Conservation (phyloP, 495 filamentous ascomycete species). For the Penicilliopsis zonata region DNA sequence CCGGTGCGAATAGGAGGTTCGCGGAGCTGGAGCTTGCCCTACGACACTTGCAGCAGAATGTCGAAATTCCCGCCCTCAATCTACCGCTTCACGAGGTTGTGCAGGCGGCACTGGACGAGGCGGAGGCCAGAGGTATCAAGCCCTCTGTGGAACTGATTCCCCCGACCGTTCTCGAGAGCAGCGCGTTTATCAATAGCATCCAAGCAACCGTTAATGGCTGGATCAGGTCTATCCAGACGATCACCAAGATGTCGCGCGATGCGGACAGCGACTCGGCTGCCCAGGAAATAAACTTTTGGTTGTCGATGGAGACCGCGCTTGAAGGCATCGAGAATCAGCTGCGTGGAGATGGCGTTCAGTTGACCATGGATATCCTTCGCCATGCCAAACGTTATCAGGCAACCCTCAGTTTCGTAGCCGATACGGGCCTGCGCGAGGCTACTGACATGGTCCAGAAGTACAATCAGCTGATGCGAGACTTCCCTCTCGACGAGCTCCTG, state of each 20-base stretch:
- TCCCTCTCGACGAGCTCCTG: conserved; percentile 86
- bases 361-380: conserved; percentile 88
- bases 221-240: conserved; percentile 97
- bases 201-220: conserved; percentile 89
- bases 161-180: conserved; percentile 59
- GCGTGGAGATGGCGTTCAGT: conserved; percentile 71
- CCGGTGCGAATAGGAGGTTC: conserved; percentile 91
- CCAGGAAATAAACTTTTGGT: conserved; percentile 98
- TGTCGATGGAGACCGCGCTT: conserved; percentile 84
- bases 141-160: conserved; percentile 69
- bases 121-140: conserved; percentile 47
- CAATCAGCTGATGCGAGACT: conserved; percentile 96
- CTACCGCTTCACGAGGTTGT: conserved; percentile 79
- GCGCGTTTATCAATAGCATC: conserved; percentile 82
- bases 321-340: conserved; percentile 85
- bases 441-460: conserved; percentile 94
- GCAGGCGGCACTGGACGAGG: conserved; percentile 68
- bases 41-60: conserved; percentile 88
- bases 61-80: conserved; percentile 85
- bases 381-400: conserved; percentile 95
- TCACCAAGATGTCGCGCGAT: conserved; percentile 87
- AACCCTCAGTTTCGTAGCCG: conserved; percentile 87
- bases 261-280: conserved; percentile 78
- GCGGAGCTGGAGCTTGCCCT: conserved; percentile 86
- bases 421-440: conserved; percentile 90